phyloP scores from a whole-genome alignment of 306 rosid genomes.

The Trifolium repens region DNA sequence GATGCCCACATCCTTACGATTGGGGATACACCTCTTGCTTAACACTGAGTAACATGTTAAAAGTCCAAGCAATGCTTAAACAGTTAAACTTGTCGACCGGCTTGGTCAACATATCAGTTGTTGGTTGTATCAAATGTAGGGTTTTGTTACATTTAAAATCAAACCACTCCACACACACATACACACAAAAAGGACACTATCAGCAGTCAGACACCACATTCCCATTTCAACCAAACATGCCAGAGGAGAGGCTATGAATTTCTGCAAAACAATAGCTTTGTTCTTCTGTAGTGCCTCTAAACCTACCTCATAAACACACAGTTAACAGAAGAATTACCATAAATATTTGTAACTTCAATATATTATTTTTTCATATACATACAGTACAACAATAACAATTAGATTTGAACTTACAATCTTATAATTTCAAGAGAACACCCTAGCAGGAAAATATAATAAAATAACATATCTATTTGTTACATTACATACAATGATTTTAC shows the following conservation, averaged over 20 bases:
- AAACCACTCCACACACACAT: too few species aligned
- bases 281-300: too few species aligned
- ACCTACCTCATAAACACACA: background rate
- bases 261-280: too few species aligned
- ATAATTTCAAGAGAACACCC: constrained; percentile 5
- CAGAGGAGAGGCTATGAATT: too few species aligned
- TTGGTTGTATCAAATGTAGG: too few species aligned
- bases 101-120: too few species aligned
- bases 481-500: constrained; percentile 39
- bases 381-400: background rate
- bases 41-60: too few species aligned
- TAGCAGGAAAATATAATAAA: constrained; percentile 16
- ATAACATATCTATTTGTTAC: constrained; percentile 22
- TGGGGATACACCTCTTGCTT: too few species aligned
- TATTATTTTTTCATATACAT: background rate
- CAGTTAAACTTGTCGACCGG: too few species aligned
- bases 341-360: background rate
- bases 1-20: too few species aligned
- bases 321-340: background rate
- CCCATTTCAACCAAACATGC: background rate
- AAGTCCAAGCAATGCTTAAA: too few species aligned
- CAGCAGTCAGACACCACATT: background rate
- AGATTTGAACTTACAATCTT: constrained; percentile 1
- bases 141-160: background rate
- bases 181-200: background rate